phyloP scores from a whole-genome alignment of 148 eudicot genomes.

The Rhododendron molle region DNA sequence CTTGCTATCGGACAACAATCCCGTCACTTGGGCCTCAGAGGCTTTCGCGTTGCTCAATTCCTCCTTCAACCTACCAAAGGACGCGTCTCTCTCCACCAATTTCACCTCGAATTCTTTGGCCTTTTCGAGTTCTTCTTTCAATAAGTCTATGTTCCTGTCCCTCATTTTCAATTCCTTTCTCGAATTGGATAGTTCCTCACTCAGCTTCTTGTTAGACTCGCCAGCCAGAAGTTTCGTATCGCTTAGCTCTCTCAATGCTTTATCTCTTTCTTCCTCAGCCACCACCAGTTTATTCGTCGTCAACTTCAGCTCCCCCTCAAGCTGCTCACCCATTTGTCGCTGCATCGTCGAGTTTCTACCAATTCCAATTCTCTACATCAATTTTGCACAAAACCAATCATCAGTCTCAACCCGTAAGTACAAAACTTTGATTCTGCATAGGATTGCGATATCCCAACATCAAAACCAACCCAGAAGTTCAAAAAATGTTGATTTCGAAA shows the following conservation, averaged over 20 bases:
- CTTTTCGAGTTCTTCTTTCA: slow-evolving; percentile 37
- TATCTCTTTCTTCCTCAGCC: slow-evolving; percentile 37
- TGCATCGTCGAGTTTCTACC: slow-evolving; percentile 18
- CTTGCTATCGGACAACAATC: slow-evolving; percentile 25
- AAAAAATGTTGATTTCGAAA: not conserved
- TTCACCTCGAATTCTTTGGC: slow-evolving; percentile 34
- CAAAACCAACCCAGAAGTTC: not conserved
- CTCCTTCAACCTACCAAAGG: slow-evolving; percentile 20
- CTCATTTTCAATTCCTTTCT: slow-evolving; percentile 28
- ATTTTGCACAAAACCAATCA: not conserved
- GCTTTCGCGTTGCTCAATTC: slow-evolving; percentile 29
- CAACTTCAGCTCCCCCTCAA: slow-evolving; percentile 45
- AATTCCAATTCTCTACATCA: slow-evolving; percentile 21
- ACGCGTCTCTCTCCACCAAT: slow-evolving; percentile 30
- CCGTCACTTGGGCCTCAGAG: slow-evolving; percentile 17
- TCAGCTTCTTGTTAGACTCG: slow-evolving; percentile 20
- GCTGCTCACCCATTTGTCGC: slow-evolving; percentile 22
- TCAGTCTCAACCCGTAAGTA: not conserved
- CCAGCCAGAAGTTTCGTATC: slow-evolving; percentile 29
- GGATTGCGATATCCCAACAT: not conserved
- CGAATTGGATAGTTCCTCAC: slow-evolving; percentile 21
- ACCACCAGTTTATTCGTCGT: slow-evolving; percentile 32
- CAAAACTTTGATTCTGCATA: not conserved
- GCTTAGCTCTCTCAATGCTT: slow-evolving; percentile 21
- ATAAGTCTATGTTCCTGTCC: slow-evolving; percentile 36